These are phyloP conservation scores for Yamadazyma dushanensis DNA, from an alignment of 1,139 yeast genomes.

Conservation along the genomic window DNA sequence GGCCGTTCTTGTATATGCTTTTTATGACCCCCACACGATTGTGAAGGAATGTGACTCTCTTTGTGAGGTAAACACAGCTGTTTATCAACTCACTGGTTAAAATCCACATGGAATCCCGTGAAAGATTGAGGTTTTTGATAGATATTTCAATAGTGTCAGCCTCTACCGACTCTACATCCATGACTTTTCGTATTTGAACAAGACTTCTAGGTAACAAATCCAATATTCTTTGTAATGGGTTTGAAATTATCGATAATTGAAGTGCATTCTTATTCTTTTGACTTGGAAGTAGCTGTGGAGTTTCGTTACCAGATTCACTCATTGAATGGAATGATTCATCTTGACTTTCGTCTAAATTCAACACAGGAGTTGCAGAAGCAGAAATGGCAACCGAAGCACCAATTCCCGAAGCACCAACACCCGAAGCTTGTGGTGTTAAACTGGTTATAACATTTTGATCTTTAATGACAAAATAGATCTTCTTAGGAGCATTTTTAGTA, in stretches of 20 bases:
- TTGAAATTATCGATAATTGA: constrained; percentile 60
- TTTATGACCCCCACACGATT: constrained; percentile 61
- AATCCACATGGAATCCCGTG: constrained; percentile 95
- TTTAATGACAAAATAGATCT: constrained; percentile 10
- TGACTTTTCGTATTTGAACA: constrained; percentile 51
- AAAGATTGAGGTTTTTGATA: constrained; percentile 75
- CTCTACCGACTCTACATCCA: constrained; percentile 45
- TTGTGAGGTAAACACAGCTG: constrained; percentile 66
- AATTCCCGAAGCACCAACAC: background rate
- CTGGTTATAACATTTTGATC: constrained; percentile 9
- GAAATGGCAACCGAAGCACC: background rate
- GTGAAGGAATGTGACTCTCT: constrained; percentile 63
- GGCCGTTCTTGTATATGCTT: constrained; percentile 71
- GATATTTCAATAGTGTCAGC: constrained; percentile 83
- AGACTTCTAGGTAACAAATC: constrained; percentile 68
- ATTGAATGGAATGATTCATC: constrained; percentile 6
- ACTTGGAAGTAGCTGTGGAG: background rate
- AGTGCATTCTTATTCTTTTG: constrained; percentile 20
- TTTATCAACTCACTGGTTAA: constrained; percentile 63
- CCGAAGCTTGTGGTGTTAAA: background rate
- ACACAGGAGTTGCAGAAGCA: constrained; percentile 5
- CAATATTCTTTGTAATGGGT: constrained; percentile 59
- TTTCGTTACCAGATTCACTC: background rate
- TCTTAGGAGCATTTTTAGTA: constrained; percentile 4
- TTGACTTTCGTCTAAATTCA: constrained; percentile 6